These are phyloP conservation scores for Saksenaea oblongispora DNA, from an alignment of 371 early-diverging fungal species.

Conservation along the genomic window DNA sequence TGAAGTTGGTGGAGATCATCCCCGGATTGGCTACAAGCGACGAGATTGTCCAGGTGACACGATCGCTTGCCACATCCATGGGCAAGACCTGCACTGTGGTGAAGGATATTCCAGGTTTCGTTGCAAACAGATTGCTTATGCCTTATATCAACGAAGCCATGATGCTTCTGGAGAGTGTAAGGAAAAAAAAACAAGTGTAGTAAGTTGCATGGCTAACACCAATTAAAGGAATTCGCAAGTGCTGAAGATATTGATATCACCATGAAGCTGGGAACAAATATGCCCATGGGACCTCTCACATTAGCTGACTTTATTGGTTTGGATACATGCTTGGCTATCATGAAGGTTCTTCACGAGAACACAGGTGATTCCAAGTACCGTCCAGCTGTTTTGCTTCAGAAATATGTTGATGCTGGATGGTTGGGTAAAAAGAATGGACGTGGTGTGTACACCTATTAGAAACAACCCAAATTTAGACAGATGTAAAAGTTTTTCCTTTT, in stretches of 20 bases:
- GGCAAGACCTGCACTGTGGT: conserved; percentile 90
- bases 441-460: conserved; percentile 86
- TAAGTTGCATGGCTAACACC: conserved; percentile 5
- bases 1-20: conserved; percentile 97
- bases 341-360: conserved; percentile 91
- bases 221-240: conserved; percentile 81
- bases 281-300: conserved; percentile 97
- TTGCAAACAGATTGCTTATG: conserved; percentile 96
- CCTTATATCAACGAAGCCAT: conserved; percentile 98
- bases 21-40: conserved; percentile 86
- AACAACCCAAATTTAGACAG: conserved; percentile 5
- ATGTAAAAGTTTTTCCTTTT: neutral
- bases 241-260: conserved; percentile 97
- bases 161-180: conserved; percentile 84
- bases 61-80: conserved; percentile 81
- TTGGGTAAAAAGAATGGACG: conserved; percentile 90
- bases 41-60: conserved; percentile 72
- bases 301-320: conserved; percentile 98
- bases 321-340: conserved; percentile 96
- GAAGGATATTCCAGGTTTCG: conserved; percentile 95
- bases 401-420: conserved; percentile 98
- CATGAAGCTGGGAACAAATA: conserved; percentile 96
- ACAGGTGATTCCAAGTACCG: conserved; percentile 98
- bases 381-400: conserved; percentile 87
- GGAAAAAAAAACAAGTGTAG: neutral